These are phyloP conservation scores for Bruguiera hainesii DNA, from an alignment of 441 rosid genomes.

Conservation along the genomic window DNA sequence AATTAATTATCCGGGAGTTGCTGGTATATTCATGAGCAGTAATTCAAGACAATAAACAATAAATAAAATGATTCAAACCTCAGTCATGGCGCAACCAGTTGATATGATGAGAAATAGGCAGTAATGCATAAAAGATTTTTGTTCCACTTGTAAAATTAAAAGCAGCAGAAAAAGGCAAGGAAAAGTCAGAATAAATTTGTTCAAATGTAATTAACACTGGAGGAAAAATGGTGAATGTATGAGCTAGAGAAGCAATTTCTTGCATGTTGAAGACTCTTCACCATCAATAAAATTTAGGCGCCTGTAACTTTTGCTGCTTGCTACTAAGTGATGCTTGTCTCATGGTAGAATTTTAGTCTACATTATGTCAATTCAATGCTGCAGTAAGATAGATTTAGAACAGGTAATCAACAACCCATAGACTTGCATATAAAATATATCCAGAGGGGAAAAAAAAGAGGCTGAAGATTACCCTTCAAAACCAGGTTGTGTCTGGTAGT, in stretches of 20 bases:
- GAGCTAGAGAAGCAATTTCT: not conserved
- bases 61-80: too few species aligned
- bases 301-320: not conserved
- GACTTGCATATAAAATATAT: not conserved
- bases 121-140: not conserved
- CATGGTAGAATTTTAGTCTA: slow-evolving; percentile 3
- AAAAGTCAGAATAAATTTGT: too few species aligned
- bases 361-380: slow-evolving; percentile 2
- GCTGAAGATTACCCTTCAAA: slow-evolving; percentile 70
- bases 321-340: not conserved
- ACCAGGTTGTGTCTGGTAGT: slow-evolving; percentile 75
- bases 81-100: too few species aligned
- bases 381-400: not conserved
- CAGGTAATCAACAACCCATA: not conserved
- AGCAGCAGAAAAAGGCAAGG: not conserved
- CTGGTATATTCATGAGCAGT: not conserved
- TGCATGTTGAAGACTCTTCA: not conserved
- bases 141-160: not conserved
- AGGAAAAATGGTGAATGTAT: not conserved
- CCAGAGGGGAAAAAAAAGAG: not conserved
- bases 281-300: not conserved
- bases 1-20: not conserved
- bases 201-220: not conserved
- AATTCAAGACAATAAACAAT: not conserved
- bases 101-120: not conserved